Conservation (phyloP, 352 stramenopile species). For the Globisporangium perplexum region DNA sequence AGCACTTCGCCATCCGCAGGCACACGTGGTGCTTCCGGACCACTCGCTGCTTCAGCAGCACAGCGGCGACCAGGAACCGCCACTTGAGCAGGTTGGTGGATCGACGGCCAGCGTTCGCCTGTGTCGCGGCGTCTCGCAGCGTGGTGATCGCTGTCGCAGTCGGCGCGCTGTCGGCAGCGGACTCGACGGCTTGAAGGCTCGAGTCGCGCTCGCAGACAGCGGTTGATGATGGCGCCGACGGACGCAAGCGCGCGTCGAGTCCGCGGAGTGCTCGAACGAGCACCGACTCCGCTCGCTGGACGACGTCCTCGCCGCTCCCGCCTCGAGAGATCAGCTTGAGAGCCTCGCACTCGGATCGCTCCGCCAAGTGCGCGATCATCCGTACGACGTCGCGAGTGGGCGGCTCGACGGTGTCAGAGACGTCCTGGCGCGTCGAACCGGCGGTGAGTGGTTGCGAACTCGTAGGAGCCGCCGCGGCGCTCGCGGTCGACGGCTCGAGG, state of each 20-base stretch:
- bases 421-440: not conserved
- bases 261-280: not conserved
- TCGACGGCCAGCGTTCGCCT: not conserved
- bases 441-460: not conserved
- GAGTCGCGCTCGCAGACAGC: not conserved
- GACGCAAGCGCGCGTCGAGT: not conserved
- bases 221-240: not conserved
- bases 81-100: not conserved
- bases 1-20: not conserved
- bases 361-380: slow-evolving; percentile 2
- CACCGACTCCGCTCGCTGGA: not conserved
- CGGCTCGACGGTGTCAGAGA: not conserved
- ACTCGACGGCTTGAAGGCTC: not conserved
- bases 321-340: not conserved
- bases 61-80: not conserved
- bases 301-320: not conserved
- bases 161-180: not conserved
- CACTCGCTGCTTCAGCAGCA: not conserved
- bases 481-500: not conserved
- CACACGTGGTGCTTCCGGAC: not conserved
- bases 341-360: not conserved
- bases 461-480: not conserved
- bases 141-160: not conserved
- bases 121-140: not conserved
- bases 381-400: not conserved